Evolutionary conservation across 139 green algal species (phyloP).

Genomic region (Chlamydomonas schloesseri): DNA sequence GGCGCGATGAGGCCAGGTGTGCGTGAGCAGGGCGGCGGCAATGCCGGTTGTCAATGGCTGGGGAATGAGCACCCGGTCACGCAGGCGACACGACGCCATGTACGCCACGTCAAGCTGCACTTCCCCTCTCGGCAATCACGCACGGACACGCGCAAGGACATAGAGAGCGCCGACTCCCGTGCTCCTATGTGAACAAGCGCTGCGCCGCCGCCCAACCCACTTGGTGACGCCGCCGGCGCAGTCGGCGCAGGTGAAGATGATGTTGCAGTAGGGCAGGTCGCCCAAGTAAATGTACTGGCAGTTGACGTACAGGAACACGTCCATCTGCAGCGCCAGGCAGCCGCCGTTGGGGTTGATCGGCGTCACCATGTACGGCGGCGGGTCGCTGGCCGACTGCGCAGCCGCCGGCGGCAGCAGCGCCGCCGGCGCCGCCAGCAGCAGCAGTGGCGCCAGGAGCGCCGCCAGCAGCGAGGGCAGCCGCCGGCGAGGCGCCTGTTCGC

Average conservation of each 20-base stretch:
- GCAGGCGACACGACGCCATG: too few relatives aligned
- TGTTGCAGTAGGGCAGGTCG: not conserved
- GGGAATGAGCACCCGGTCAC: too few relatives aligned
- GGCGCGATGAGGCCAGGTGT: too few relatives aligned
- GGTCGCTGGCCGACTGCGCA: not conserved
- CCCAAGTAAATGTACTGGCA: not conserved
- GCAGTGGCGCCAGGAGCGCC: not conserved
- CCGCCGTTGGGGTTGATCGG: not conserved
- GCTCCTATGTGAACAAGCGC: too few relatives aligned
- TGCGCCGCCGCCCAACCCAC: too few relatives aligned
- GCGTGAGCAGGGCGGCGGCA: too few relatives aligned
- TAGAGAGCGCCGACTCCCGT: too few relatives aligned
- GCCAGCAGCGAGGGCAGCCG: not conserved
- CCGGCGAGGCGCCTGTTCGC: too few relatives aligned
- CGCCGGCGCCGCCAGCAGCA: not conserved
- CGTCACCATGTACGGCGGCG: constrained; percentile 3
- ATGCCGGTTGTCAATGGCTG: too few relatives aligned
- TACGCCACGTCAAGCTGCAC: too few relatives aligned
- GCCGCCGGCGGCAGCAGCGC: not conserved
- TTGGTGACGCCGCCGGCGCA: not conserved
- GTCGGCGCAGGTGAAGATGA: not conserved
- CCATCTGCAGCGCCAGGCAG: not conserved
- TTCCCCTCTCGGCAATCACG: too few relatives aligned
- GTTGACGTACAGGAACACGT: not conserved
- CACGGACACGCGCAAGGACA: not conserved